Conservation (phyloP, 192 early-diverging fungal genomes). For the Podila clonocystis region DNA sequence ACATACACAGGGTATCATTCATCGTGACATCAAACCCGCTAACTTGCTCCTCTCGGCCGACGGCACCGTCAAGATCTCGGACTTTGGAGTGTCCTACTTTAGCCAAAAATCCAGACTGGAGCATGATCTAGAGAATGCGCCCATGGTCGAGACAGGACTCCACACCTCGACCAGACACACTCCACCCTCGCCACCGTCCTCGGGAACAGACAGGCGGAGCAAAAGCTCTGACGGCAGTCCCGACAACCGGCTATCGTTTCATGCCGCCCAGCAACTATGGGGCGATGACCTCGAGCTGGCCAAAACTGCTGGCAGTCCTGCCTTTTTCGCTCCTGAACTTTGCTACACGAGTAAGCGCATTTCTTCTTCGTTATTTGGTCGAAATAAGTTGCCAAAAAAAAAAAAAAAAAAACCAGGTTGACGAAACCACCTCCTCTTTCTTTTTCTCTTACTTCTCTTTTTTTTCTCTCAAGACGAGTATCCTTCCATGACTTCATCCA, state of each 20-base stretch:
- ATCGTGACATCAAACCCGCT: constrained; percentile 98
- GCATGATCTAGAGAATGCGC: constrained; percentile 46
- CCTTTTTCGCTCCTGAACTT: constrained; percentile 98
- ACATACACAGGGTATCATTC: constrained; percentile 95
- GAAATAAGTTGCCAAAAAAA: constrained; percentile 24
- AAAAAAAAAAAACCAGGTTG: constrained; percentile 7
- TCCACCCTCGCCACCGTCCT: constrained; percentile 38
- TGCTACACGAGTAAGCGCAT: constrained; percentile 73
- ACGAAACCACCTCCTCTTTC: constrained; percentile 7
- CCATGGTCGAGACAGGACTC: constrained; percentile 28
- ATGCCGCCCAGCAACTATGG: constrained; percentile 42
- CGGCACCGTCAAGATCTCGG: constrained; percentile 92
- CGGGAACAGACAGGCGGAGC: no score
- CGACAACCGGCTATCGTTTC: no score
- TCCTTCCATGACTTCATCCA: no score
- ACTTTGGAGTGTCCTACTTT: constrained; percentile 97
- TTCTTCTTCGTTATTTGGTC: neutral
- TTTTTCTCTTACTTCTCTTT: no score
- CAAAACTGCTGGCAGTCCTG: constrained; percentile 95
- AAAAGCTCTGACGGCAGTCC: no score
- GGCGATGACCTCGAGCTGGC: constrained; percentile 85
- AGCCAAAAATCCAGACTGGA: constrained; percentile 54
- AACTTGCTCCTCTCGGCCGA: constrained; percentile 86
- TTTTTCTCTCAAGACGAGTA: no score
- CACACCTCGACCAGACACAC: constrained; percentile 21